Percentiles rank a stretch among this genome's conserved stretches.
phyloP scores from a whole-genome alignment of 768 basidiomycete genomes.

The Rhodotorula toruloides region DNA sequence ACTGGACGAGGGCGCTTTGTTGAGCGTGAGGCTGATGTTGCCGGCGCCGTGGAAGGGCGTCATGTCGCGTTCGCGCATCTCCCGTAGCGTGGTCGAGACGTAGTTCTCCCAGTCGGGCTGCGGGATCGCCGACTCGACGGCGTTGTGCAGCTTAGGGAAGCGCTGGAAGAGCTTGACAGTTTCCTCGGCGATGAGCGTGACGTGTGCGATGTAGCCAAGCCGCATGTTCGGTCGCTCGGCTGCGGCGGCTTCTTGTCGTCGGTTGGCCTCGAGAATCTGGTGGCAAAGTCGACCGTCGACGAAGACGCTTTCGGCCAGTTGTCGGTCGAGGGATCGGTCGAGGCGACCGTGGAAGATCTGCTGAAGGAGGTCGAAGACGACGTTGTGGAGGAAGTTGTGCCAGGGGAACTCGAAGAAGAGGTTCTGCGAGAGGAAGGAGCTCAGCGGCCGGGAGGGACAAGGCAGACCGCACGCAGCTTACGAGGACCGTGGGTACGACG shows the following conservation, averaged over 20 bases:
- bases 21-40: constrained; percentile 25
- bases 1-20: constrained; percentile 23
- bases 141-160: constrained; percentile 72
- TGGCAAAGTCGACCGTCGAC: constrained; percentile 77
- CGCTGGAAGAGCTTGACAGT: constrained; percentile 81
- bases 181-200: constrained; percentile 91
- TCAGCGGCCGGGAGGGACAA: neutral
- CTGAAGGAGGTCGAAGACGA: constrained; percentile 91
- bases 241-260: constrained; percentile 67
- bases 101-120: constrained; percentile 83
- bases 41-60: constrained; percentile 59
- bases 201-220: constrained; percentile 93
- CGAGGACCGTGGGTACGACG: constrained; percentile 70
- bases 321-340: constrained; percentile 74
- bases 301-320: constrained; percentile 76
- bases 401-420: constrained; percentile 92
- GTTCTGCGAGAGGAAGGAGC: constrained; percentile 55
- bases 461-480: constrained; percentile 47
- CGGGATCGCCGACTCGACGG: constrained; percentile 60
- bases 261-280: constrained; percentile 81
- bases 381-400: constrained; percentile 96
- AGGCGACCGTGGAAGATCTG: constrained; percentile 86
- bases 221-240: constrained; percentile 46
- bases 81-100: constrained; percentile 73
- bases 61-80: constrained; percentile 76